Base-by-base conservation (phyloP, 129 eudicot species). In the Pseudognaphalium luteoalbum region DNA sequence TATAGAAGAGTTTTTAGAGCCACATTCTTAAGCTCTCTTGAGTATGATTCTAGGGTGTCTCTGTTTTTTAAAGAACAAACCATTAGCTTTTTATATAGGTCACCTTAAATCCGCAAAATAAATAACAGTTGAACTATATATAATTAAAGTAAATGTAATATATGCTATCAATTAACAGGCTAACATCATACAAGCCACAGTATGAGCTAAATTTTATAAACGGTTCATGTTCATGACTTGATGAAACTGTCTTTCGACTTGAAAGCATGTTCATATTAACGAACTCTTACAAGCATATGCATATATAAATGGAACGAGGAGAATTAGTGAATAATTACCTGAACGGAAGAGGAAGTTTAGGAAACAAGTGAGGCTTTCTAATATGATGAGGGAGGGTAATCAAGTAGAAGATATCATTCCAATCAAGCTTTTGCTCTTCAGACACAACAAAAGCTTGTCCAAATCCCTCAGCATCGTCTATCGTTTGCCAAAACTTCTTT, bases 21-120 rank as follows among this genome's bases (percentile, higher is more conserved):
- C 17, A 33, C 42, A 32, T 64, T 33, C 69, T 64, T 64, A 6
- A 64, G 69, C 42, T 64, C 69, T 64, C 69, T 63, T 63, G 68
- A 63, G 41, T 63, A 63, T 29, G 19, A 10, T 63, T 63, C 68
- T 10, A 63, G 8, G 41, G 68, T 63, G 9, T 63, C 68, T 30
- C 68, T 63, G n/a, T 63, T 7, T 8, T 22, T 22, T 1, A 52
- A 59, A 59, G 0, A 59, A 58, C 6, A 25, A 54, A 56, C 61
- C 7, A 19, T 56, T 56, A n/a, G 7, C 20, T 56, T n/a, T 56
- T 17, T 56, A 56, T 56, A 56, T 19, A 25, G 61, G 6, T 4
- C 61, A 56, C 28, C 50, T 25, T 25, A 25, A 25, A 8, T 42
- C 10, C 19, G 22, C 9, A 20, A n/a, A n/a, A 21, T 25, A 42